Percentiles rank a stretch among this genome's conserved stretches.
phyloP scores from a whole-genome alignment of 257 asterid species.

The Voacanga thouarsii region DNA sequence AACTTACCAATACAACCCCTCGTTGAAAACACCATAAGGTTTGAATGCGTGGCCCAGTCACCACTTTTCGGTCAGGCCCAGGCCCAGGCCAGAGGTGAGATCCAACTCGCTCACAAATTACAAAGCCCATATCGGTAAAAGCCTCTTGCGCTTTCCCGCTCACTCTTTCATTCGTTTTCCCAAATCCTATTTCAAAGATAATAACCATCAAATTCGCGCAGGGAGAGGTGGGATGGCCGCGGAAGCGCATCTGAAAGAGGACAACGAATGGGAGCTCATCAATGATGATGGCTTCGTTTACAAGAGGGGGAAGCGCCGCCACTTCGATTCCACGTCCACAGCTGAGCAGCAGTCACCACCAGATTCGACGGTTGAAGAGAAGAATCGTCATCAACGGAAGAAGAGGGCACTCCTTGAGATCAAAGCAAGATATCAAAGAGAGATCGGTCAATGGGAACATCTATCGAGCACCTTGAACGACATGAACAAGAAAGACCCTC shows the following conservation, averaged over 20 bases:
- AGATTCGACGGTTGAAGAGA: constrained; percentile 47
- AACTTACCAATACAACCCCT: no score
- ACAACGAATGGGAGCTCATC: constrained; percentile 58
- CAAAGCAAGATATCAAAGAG: constrained; percentile 40
- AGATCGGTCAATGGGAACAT: constrained; percentile 70
- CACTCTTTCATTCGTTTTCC: background rate
- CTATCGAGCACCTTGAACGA: constrained; percentile 54
- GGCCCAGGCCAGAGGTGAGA: no score
- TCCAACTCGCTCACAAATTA: no score
- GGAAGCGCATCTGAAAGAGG: background rate
- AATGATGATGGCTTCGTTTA: constrained; percentile 61
- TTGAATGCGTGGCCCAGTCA: no score
- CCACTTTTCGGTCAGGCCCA: no score
- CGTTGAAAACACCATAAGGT: no score
- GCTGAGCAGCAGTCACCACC: constrained; percentile 34
- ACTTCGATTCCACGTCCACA: constrained; percentile 29
- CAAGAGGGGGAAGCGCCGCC: constrained; percentile 55
- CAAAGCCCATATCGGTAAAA: no score
- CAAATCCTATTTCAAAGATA: background rate
- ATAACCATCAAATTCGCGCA: background rate
- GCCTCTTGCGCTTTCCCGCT: background rate
- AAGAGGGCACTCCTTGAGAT: constrained; percentile 51
- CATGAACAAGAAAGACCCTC: constrained; percentile 32
- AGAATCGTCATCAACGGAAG: constrained; percentile 46
- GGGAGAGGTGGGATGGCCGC: background rate